phyloP scores from a whole-genome alignment of 805 yeast species.

The Metschnikowia arizonensis region DNA sequence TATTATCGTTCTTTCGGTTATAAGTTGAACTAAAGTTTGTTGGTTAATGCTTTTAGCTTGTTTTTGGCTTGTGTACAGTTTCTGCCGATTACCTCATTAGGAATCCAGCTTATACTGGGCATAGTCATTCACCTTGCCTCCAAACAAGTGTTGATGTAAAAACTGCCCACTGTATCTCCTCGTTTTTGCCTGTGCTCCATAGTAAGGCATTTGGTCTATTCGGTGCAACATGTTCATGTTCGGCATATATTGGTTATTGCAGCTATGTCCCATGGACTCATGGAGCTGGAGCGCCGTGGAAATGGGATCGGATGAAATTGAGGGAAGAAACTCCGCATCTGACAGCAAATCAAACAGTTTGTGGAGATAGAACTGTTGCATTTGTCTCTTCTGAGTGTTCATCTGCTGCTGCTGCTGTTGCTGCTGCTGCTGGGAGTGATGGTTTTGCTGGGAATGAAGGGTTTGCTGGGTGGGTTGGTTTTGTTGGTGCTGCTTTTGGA shows the following conservation, averaged over 20 bases:
- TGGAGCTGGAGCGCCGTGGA: constrained; percentile 16
- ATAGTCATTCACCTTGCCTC: constrained; percentile 18
- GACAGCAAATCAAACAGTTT: constrained; percentile 70
- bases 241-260: constrained; percentile 7
- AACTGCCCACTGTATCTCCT: constrained; percentile 17
- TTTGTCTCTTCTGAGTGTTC: constrained; percentile 29
- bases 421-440: constrained; percentile 10
- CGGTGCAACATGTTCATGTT: constrained; percentile 9
- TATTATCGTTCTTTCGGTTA: too few species aligned
- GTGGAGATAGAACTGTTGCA: constrained; percentile 47
- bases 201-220: constrained; percentile 13
- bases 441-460: constrained; percentile 1
- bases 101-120: constrained; percentile 17
- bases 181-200: constrained; percentile 14
- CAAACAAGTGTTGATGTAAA: constrained; percentile 18
- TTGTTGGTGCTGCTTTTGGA: constrained; percentile 1
- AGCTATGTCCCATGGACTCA: constrained; percentile 11
- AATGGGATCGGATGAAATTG: constrained; percentile 21
- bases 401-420: constrained; percentile 15
- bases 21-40: too few species aligned
- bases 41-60: not conserved
- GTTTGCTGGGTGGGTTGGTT: not conserved
- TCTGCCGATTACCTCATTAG: not conserved
- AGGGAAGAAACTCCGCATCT: constrained; percentile 56
- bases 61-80: not conserved